phyloP scores from a whole-genome alignment of 1,284 basidiomycete genomes.

The Schizopora paradoxa region DNA sequence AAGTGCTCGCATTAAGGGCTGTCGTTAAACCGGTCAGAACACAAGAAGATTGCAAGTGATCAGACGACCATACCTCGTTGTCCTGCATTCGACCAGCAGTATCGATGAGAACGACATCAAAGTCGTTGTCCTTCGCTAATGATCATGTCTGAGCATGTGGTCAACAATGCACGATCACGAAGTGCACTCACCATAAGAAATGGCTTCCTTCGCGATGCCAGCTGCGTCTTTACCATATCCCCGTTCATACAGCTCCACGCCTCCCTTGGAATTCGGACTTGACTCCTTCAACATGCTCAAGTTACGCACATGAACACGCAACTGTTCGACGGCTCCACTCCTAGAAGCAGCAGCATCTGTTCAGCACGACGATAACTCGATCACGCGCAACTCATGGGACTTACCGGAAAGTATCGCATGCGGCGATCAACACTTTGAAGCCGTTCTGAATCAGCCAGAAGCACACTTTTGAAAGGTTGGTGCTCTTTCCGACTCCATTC shows the following conservation, averaged over 20 bases:
- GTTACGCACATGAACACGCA: slow-evolving; percentile 95
- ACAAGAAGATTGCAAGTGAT: slow-evolving; percentile 5
- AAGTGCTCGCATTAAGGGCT: slow-evolving; percentile 96
- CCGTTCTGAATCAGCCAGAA: slow-evolving; percentile 99
- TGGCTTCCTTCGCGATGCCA: slow-evolving; percentile 94
- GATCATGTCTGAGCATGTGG: slow-evolving; percentile 9
- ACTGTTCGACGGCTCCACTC: slow-evolving; percentile 96
- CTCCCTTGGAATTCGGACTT: slow-evolving; percentile 63
- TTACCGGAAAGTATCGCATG: slow-evolving; percentile 94
- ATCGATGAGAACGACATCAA: slow-evolving; percentile 94
- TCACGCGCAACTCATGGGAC: slow-evolving; percentile 26
- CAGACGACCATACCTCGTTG: slow-evolving; percentile 68
- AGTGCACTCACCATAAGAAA: slow-evolving; percentile 65
- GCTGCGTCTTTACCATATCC: slow-evolving; percentile 99
- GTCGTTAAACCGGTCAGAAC: slow-evolving; percentile 11
- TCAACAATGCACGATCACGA: background rate
- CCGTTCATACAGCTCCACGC: slow-evolving; percentile 91
- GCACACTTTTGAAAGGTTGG: slow-evolving; percentile 96
- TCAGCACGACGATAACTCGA: no score
- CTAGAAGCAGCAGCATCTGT: slow-evolving; percentile 30
- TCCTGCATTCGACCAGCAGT: slow-evolving; percentile 99
- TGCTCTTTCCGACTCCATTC: slow-evolving; percentile 98
- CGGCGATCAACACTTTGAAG: slow-evolving; percentile 90
- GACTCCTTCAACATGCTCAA: slow-evolving; percentile 81
- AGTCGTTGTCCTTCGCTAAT: slow-evolving; percentile 77